Evolutionary conservation across 768 basidiomycete genomes (phyloP).

Genomic region (Tricholoma terreum): DNA sequence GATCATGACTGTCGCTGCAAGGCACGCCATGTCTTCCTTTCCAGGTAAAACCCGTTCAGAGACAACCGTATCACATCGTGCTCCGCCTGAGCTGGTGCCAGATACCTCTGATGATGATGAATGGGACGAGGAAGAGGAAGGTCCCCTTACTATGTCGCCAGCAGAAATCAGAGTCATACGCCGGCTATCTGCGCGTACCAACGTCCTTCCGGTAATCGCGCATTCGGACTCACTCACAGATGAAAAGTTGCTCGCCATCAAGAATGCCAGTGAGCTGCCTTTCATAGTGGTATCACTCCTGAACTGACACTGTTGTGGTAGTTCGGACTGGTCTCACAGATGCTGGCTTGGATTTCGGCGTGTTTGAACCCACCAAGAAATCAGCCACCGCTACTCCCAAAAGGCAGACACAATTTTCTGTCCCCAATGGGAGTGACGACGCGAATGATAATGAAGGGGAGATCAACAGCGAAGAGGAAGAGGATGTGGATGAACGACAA

Average conservation of each 20-base stretch:
- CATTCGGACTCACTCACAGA: constrained; percentile 83
- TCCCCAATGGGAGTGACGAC: constrained; percentile 23
- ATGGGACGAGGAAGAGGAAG: constrained; percentile 46
- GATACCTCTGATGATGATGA: constrained; percentile 53
- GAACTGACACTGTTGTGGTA: constrained; percentile 14
- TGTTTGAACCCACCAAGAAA: constrained; percentile 54
- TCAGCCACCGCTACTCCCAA: constrained; percentile 27
- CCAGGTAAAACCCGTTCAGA: constrained; percentile 64
- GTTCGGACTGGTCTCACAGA: constrained; percentile 65
- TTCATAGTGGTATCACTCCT: neutral
- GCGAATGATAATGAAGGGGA: constrained; percentile 23
- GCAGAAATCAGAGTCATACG: constrained; percentile 77
- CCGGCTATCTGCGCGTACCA: constrained; percentile 68
- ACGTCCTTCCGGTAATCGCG: constrained; percentile 80
- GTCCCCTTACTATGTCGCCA: constrained; percentile 64
- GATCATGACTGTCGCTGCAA: constrained; percentile 53
- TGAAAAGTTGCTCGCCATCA: constrained; percentile 65
- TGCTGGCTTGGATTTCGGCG: constrained; percentile 72
- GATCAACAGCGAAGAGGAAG: constrained; percentile 38
- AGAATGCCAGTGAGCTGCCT: constrained; percentile 48
- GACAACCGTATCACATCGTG: constrained; percentile 53
- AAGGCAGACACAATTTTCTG: constrained; percentile 34
- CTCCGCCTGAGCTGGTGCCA: constrained; percentile 52
- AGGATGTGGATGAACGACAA: constrained; percentile 48
- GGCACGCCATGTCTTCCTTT: constrained; percentile 45